A percentile compares a stretch with the other conserved stretches of the same genome.
These are phyloP conservation scores for Talaromyces piceae DNA, from an alignment of 2,329 filamentous ascomycete genomes.

Conservation along the genomic window DNA sequence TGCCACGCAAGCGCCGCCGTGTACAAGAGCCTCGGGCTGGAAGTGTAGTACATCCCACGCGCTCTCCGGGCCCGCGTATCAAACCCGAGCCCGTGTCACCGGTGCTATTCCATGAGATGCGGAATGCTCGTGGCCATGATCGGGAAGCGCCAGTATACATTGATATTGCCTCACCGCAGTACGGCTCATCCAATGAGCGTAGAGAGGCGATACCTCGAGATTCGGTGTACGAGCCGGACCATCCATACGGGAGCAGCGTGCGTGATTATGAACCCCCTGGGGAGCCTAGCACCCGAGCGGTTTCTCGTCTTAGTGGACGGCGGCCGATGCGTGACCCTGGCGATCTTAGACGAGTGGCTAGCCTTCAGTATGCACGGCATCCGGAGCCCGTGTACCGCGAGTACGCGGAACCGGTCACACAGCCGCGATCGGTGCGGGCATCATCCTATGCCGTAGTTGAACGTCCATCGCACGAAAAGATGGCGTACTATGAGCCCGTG, in stretches of 20 bases:
- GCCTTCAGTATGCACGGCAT: slow-evolving; percentile 38
- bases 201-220: slow-evolving; percentile 23
- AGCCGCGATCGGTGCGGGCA: slow-evolving; percentile 29
- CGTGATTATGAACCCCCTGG: slow-evolving; percentile 21
- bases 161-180: slow-evolving; percentile 36
- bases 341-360: slow-evolving; percentile 42
- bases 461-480: slow-evolving; percentile 30
- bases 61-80: slow-evolving; percentile 45
- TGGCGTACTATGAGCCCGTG: slow-evolving; percentile 33
- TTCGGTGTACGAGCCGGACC: slow-evolving; percentile 29
- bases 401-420: slow-evolving; percentile 38
- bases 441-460: slow-evolving; percentile 35
- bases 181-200: slow-evolving; percentile 28
- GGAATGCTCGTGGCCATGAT: slow-evolving; percentile 26
- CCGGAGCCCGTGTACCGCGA: slow-evolving; percentile 35
- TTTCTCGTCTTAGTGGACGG: slow-evolving; percentile 32
- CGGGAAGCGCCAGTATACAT: slow-evolving; percentile 43
- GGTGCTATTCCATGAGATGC: slow-evolving; percentile 45
- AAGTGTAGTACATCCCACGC: slow-evolving; percentile 25
- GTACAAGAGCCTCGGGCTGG: slow-evolving; percentile 33
- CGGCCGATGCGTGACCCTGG: slow-evolving; percentile 35
- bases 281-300: slow-evolving; percentile 28
- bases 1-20: slow-evolving; percentile 47
- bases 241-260: slow-evolving; percentile 18
- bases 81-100: slow-evolving; percentile 59